These are phyloP conservation scores for Pestalotiopsis sp. DNA, from an alignment of 2,329 filamentous ascomycete species.

Conservation along the genomic window DNA sequence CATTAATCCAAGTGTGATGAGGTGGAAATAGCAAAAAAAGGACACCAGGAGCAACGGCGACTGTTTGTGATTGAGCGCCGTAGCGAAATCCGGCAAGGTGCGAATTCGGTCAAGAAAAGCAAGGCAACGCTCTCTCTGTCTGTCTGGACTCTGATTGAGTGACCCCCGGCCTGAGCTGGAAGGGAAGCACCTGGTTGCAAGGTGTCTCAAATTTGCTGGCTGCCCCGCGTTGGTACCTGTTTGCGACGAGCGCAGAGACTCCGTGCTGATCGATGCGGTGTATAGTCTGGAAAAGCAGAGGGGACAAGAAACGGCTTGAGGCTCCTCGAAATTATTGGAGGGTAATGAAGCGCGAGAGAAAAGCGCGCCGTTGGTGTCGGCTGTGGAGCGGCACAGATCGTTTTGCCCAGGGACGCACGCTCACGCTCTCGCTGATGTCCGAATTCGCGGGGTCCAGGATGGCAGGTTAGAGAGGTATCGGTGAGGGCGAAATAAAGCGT, in stretches of 20 bases:
- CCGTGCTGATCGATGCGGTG: constrained; percentile 5
- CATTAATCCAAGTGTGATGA: background rate
- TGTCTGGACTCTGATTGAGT: background rate
- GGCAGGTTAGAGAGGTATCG: background rate
- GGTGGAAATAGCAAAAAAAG: background rate
- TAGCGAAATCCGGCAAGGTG: background rate
- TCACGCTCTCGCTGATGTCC: background rate
- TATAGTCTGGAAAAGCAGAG: background rate
- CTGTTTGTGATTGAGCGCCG: background rate
- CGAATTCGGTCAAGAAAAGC: background rate
- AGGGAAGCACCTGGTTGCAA: constrained; percentile 13
- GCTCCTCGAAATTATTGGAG: background rate
- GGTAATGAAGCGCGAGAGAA: background rate
- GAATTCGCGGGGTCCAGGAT: background rate
- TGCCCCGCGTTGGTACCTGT: constrained; percentile 12
- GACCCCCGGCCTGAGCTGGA: background rate
- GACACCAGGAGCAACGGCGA: background rate
- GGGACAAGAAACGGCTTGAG: background rate
- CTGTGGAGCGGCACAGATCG: constrained; percentile 5
- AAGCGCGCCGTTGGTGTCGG: background rate
- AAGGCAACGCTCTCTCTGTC: background rate
- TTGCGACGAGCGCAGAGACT: constrained; percentile 10
- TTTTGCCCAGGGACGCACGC: background rate
- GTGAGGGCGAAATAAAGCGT: background rate
- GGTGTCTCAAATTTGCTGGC: constrained; percentile 11